Evolutionary conservation across 2,329 filamentous ascomycete genomes (phyloP).

Genomic region (Cordyceps fumosorosea): DNA sequence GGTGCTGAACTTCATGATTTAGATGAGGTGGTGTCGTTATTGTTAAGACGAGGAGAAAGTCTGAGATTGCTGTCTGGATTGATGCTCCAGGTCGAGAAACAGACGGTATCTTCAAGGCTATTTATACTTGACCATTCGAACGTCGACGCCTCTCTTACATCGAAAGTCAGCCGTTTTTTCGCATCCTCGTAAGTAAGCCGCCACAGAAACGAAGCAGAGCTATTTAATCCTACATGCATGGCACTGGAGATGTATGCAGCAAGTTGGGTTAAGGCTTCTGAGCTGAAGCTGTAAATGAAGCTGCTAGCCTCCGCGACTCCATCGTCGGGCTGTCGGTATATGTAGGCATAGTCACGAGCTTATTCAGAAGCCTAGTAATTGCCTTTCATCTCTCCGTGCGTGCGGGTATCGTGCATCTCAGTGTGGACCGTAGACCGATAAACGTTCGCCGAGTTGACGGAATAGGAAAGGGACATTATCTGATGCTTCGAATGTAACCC

Average conservation of each 20-base stretch:
- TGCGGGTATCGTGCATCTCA: conserved; percentile 1
- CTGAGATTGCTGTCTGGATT: neutral
- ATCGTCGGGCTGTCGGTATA: conserved; percentile 5
- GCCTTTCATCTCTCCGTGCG: neutral
- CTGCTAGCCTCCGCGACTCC: neutral
- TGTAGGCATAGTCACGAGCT: conserved; percentile 2
- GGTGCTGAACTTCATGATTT: conserved; percentile 10
- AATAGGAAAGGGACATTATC: neutral
- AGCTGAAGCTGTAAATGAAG: neutral
- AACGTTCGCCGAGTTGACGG: neutral
- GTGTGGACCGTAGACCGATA: neutral
- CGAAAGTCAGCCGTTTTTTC: neutral
- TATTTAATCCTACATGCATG: neutral
- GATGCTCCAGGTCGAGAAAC: neutral
- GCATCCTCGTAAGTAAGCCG: neutral
- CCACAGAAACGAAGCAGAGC: neutral
- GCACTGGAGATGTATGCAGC: neutral
- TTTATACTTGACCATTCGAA: neutral
- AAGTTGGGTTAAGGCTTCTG: neutral
- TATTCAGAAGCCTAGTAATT: neutral
- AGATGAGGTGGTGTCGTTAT: neutral
- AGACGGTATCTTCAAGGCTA: neutral
- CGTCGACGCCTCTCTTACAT: neutral
- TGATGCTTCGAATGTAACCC: neutral
- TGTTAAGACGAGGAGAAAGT: neutral